These are phyloP conservation scores for Davidsoniella eucalypti DNA, from an alignment of 2,329 filamentous ascomycete genomes.

Conservation along the genomic window DNA sequence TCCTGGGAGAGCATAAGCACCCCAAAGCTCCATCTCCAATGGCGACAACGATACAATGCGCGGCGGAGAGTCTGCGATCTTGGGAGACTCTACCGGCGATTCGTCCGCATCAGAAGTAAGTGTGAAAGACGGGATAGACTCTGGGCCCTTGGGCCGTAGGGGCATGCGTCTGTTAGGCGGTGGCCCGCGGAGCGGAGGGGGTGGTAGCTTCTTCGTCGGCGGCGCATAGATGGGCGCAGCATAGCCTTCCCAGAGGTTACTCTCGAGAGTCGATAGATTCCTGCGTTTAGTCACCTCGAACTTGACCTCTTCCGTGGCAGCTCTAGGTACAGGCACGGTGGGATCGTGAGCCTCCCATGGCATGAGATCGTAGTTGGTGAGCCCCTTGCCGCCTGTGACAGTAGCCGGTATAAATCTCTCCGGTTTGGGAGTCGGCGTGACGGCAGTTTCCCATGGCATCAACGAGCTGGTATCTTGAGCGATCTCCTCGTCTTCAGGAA, in stretches of 20 bases:
- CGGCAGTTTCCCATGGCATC: conserved; percentile 5
- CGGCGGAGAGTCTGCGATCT: no score
- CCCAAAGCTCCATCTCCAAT: conserved; percentile 6
- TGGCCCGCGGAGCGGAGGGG: background rate
- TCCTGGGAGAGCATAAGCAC: conserved; percentile 2
- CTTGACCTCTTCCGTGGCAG: background rate
- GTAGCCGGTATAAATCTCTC: background rate
- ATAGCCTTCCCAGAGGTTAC: conserved; percentile 2
- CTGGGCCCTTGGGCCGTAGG: background rate
- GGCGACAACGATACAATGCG: background rate
- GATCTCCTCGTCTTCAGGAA: background rate
- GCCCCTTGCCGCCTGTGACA: background rate
- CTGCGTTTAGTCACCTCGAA: background rate
- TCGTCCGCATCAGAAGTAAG: background rate
- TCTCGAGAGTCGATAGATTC: background rate
- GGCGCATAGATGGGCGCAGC: conserved; percentile 5
- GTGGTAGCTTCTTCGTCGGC: background rate
- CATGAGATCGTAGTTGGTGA: conserved; percentile 1
- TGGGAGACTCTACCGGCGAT: background rate
- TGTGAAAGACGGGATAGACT: background rate
- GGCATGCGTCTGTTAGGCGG: background rate
- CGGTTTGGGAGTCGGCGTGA: background rate
- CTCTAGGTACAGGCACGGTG: background rate
- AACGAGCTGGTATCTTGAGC: background rate
- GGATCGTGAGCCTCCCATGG: background rate